Percentiles rank a stretch among this genome's conserved stretches.
These are phyloP conservation scores for Uronychia setigera DNA, from an alignment of 73 alveolate species.

Conservation along the genomic window DNA sequence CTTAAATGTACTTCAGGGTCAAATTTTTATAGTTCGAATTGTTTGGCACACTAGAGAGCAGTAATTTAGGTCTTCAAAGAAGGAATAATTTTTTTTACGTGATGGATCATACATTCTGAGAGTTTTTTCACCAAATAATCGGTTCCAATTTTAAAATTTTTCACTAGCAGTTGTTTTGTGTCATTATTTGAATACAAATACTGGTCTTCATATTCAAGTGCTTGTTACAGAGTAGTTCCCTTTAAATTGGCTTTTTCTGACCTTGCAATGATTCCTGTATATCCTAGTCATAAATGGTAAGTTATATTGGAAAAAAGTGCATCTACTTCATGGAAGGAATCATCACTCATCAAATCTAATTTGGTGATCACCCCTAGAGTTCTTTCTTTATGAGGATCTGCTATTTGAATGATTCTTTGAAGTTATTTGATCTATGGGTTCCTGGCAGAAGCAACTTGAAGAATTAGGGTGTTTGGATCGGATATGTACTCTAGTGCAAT, in stretches of 20 bases:
- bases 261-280: slow-evolving; percentile 96
- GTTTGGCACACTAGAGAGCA: slow-evolving; percentile 27
- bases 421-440: neutral
- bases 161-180: neutral
- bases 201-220: slow-evolving; percentile 69
- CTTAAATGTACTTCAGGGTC: slow-evolving; percentile 24
- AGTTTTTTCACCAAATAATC: slow-evolving; percentile 7
- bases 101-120: slow-evolving; percentile 18
- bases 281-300: slow-evolving; percentile 92
- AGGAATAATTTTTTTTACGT: slow-evolving; percentile 41
- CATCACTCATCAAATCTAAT: slow-evolving; percentile 92
- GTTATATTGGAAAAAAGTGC: slow-evolving; percentile 79
- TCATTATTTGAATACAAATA: slow-evolving; percentile 30
- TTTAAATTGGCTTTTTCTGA: slow-evolving; percentile 73
- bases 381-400: slow-evolving; percentile 90
- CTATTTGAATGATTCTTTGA: slow-evolving; percentile 42
- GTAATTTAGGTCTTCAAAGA: slow-evolving; percentile 13
- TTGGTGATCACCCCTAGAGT: slow-evolving; percentile 94
- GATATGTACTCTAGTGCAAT: no score
- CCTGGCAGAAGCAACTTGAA: neutral
- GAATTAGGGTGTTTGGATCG: neutral
- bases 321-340: slow-evolving; percentile 80
- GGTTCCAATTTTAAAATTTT: slow-evolving; percentile 19
- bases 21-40: slow-evolving; percentile 27
- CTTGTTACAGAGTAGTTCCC: slow-evolving; percentile 71